Conservation (phyloP, 2,329 filamentous ascomycete genomes). For the Neoscytalidium dimidiatum region DNA sequence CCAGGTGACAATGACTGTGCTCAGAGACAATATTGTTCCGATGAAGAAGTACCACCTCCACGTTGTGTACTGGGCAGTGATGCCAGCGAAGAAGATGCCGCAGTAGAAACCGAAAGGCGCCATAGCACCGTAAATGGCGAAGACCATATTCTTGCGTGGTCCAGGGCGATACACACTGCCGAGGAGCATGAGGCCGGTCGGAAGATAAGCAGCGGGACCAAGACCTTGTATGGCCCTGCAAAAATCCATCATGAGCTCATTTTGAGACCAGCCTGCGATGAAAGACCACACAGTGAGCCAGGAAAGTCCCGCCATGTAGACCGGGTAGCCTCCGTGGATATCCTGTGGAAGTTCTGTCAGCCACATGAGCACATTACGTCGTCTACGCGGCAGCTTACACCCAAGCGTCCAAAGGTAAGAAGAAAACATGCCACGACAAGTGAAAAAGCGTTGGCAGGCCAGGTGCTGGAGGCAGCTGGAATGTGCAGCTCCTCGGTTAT, state of each 20-base stretch:
- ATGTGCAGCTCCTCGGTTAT: constrained; percentile 64
- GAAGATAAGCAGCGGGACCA: constrained; percentile 38
- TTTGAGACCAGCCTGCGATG: constrained; percentile 34
- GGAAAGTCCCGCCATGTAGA: constrained; percentile 61
- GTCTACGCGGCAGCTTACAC: background rate
- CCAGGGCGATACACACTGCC: constrained; percentile 38
- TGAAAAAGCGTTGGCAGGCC: constrained; percentile 56
- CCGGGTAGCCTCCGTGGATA: constrained; percentile 62
- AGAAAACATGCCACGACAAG: constrained; percentile 52
- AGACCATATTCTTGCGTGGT: constrained; percentile 38
- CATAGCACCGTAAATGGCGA: constrained; percentile 50
- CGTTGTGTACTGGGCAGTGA: constrained; percentile 55
- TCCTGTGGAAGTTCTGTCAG: constrained; percentile 39
- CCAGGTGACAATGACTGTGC: constrained; percentile 49
- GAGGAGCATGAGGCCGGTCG: constrained; percentile 33
- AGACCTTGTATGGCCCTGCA: constrained; percentile 38
- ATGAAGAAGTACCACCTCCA: constrained; percentile 74
- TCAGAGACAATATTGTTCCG: constrained; percentile 54
- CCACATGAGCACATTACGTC: constrained; percentile 50
- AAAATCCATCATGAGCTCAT: constrained; percentile 37
- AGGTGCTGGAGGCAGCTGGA: constrained; percentile 61
- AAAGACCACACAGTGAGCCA: constrained; percentile 42
- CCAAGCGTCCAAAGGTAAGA: constrained; percentile 45
- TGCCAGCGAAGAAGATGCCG: constrained; percentile 66
- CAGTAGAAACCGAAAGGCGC: constrained; percentile 59